A percentile compares a stretch with the other conserved stretches of the same genome.
These are phyloP conservation scores for Sophora flavescens DNA, from an alignment of 306 rosid genomes.

Conservation along the genomic window DNA sequence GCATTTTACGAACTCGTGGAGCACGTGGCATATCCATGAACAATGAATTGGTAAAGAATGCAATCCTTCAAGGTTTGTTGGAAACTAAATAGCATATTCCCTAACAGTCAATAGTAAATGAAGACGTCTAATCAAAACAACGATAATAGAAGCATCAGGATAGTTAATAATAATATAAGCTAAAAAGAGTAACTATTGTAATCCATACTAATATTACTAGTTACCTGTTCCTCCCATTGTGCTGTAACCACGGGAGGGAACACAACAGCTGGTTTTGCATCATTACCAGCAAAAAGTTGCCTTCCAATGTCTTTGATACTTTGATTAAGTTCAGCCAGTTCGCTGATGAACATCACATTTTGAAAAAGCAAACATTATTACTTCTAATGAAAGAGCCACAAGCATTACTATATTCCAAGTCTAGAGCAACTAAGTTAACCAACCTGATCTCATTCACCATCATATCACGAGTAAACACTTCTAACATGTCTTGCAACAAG, in stretches of 20 bases:
- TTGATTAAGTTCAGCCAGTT: conserved; percentile 83
- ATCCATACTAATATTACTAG: conserved; percentile 7
- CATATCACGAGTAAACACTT: conserved; percentile 97
- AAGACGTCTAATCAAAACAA: conserved; percentile 81
- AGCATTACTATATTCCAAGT: conserved; percentile 30
- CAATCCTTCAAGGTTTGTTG: conserved; percentile 95
- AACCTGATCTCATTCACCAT: conserved; percentile 90
- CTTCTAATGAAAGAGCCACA: neutral
- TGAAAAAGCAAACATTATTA: conserved; percentile 36
- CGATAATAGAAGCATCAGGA: conserved; percentile 32
- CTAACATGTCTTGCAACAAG: conserved; percentile 93
- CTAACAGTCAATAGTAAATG: conserved; percentile 82
- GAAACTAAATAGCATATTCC: conserved; percentile 88
- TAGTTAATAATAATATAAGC: conserved; percentile 34
- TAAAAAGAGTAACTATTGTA: neutral
- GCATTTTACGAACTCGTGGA: conserved; percentile 96
- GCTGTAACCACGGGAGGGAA: conserved; percentile 87
- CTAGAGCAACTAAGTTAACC: conserved; percentile 44
- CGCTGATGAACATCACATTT: conserved; percentile 60
- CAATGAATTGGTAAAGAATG: conserved; percentile 91
- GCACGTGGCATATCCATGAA: conserved; percentile 99
- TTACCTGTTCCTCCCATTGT: conserved; percentile 98
- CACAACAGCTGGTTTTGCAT: conserved; percentile 74
- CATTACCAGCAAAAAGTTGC: conserved; percentile 96
- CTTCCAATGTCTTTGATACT: conserved; percentile 86